These are phyloP conservation scores for Mycena venus DNA, from an alignment of 768 basidiomycete species.

Conservation along the genomic window DNA sequence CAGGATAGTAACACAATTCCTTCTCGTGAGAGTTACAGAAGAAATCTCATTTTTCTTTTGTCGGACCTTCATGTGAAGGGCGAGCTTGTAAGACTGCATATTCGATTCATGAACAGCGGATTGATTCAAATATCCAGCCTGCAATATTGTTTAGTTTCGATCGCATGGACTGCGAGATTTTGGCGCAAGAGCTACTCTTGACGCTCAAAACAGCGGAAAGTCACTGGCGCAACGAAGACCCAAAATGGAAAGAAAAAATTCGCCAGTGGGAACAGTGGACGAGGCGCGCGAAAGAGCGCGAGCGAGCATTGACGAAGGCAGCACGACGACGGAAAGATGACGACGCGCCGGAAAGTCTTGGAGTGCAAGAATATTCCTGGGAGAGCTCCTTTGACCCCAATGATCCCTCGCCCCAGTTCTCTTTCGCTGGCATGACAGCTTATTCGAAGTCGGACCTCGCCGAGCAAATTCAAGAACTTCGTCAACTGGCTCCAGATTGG, in stretches of 20 bases:
- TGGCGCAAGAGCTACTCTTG: conserved; percentile 55
- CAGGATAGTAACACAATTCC: conserved; percentile 49
- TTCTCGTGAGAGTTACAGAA: conserved; percentile 42
- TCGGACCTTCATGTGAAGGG: conserved; percentile 68
- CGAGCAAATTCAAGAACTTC: conserved; percentile 58
- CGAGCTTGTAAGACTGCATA: conserved; percentile 62
- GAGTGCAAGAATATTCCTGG: conserved; percentile 52
- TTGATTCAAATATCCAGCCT: conserved; percentile 53
- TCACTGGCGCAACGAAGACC: conserved; percentile 60
- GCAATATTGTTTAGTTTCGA: conserved; percentile 80
- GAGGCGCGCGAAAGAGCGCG: conserved; percentile 59
- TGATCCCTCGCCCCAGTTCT: conserved; percentile 71
- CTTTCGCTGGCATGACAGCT: conserved; percentile 62
- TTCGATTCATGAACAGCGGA: not conserved
- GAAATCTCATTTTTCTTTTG: conserved; percentile 65
- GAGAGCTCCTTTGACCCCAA: conserved; percentile 69
- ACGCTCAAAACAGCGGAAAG: conserved; percentile 59
- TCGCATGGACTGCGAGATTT: conserved; percentile 68
- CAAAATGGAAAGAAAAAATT: conserved; percentile 65
- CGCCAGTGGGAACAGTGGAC: conserved; percentile 66
- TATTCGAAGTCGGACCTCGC: conserved; percentile 64
- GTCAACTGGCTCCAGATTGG: conserved; percentile 54
- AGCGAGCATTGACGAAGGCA: conserved; percentile 55
- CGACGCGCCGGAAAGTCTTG: conserved; percentile 31
- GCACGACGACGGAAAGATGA: conserved; percentile 56